Conservation (phyloP, 2,329 filamentous ascomycete genomes). For the Fusarium tricinctum region DNA sequence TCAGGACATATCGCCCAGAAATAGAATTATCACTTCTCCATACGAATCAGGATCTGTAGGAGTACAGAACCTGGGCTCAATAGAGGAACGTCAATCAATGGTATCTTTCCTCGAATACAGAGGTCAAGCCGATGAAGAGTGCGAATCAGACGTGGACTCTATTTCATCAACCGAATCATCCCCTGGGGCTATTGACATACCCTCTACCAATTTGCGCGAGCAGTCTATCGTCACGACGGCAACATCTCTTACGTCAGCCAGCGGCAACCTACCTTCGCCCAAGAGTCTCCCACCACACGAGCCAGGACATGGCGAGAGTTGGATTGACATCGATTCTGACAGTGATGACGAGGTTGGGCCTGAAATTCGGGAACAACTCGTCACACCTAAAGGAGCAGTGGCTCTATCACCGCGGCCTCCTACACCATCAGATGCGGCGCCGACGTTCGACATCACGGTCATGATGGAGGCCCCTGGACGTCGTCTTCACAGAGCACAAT, state of each 20-base stretch:
- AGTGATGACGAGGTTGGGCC: constrained; percentile 43
- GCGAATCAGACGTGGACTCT: constrained; percentile 54
- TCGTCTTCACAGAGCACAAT: constrained; percentile 15
- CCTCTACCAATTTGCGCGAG: constrained; percentile 53
- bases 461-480: constrained; percentile 33
- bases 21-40: constrained; percentile 45
- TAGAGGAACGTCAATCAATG: constrained; percentile 55
- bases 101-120: constrained; percentile 54
- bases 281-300: constrained; percentile 42
- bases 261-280: constrained; percentile 48
- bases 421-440: constrained; percentile 46
- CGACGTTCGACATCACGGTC: constrained; percentile 34
- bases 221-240: constrained; percentile 55
- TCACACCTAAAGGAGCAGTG: constrained; percentile 24
- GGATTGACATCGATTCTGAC: constrained; percentile 58
- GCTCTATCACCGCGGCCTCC: constrained; percentile 52
- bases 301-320: constrained; percentile 51
- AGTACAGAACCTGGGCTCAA: constrained; percentile 53
- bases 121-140: constrained; percentile 39
- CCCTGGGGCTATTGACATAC: constrained; percentile 52
- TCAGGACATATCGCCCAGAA: constrained; percentile 33
- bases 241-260: constrained; percentile 55
- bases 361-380: constrained; percentile 26
- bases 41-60: constrained; percentile 51
- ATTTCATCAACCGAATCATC: constrained; percentile 49